phyloP scores from a whole-genome alignment of 768 basidiomycete species.

The Sarcodon aspratus region DNA sequence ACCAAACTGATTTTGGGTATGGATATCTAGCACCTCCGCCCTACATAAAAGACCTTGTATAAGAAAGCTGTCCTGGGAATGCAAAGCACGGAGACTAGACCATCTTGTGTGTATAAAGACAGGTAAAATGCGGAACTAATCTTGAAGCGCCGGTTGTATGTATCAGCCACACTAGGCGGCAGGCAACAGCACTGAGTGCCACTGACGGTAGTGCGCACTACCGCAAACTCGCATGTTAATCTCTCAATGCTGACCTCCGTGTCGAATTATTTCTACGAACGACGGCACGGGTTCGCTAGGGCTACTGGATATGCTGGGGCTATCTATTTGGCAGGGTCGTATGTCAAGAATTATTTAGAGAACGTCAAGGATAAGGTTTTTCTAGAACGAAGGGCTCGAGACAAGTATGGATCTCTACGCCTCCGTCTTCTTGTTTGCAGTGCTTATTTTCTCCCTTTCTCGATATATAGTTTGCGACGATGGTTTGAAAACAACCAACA shows the following conservation, averaged over 20 bases:
- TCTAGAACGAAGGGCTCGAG: slow-evolving; percentile 49
- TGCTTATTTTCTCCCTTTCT: neutral
- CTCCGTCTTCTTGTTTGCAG: slow-evolving; percentile 1
- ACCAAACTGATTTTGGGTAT: slow-evolving; percentile 92
- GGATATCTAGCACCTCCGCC: slow-evolving; percentile 84
- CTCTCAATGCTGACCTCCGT: slow-evolving; percentile 30
- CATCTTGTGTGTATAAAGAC: too few species aligned
- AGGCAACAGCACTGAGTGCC: too few species aligned
- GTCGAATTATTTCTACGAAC: slow-evolving; percentile 36
- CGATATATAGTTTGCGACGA: slow-evolving; percentile 43
- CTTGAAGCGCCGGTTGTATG: too few species aligned
- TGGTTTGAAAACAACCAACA: slow-evolving; percentile 72
- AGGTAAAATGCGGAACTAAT: too few species aligned
- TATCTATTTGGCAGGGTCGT: slow-evolving; percentile 49
- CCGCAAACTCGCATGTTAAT: too few species aligned
- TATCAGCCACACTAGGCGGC: too few species aligned
- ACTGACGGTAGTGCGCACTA: too few species aligned
- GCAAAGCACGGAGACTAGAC: neutral
- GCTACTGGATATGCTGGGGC: slow-evolving; percentile 44
- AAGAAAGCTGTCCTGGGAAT: neutral
- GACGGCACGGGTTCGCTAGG: slow-evolving; percentile 33
- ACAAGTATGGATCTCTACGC: slow-evolving; percentile 39
- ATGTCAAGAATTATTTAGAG: slow-evolving; percentile 48
- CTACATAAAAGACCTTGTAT: slow-evolving; percentile 21
- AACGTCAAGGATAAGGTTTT: slow-evolving; percentile 56